Base-by-base conservation (phyloP, 768 basidiomycete species). In the Suillus tomentosus region DNA sequence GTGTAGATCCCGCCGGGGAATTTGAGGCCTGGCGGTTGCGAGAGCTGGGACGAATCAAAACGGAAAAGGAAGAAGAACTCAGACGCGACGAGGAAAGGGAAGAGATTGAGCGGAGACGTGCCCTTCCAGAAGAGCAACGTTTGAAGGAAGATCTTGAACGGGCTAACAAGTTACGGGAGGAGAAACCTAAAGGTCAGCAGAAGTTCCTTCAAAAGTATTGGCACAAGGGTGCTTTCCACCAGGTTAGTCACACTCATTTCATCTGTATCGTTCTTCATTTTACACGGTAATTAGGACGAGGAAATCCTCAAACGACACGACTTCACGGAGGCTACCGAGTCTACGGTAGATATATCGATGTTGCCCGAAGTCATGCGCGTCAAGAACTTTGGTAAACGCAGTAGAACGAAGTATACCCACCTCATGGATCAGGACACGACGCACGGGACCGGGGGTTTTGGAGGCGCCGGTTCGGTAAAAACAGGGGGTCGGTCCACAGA, bases 211-310 rank as follows among this genome's bases (percentile, higher is more conserved):
- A 99, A 75, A 99, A 97, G 78, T 99, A 97, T 75, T 99, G 95
- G 88, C 97, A 99, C 81, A 98, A 96, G 78, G 97, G 97, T 70
- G 97, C 96, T 65, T 99, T 99, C 82, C 95, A 97, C 75, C 94
- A 96, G 85, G 95, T 92, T 64, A 39, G 83, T 72, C 13, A 48
- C 15, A 40, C 50, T 27, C 59, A 19, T 51, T 65, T 50, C 63
- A 34, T 60, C 47, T 50, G 53, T 43, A n/a, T 61, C 62, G 64
- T 27, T 60, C 37, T 60, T 61, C 47, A 45, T 62, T 24, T 76
- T 57, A 74, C 59, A 36, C 24, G 19, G 40, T 64, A 75, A 66
- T 45, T 72, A 92, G 95, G 96, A 98, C 75, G 87, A 88, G 62
- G 95, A 96, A 58, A 86, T 99, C 66, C 86, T 99, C 68, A 81